phyloP scores from a whole-genome alignment of 306 rosid species.

The Citrullus colocynthis region DNA sequence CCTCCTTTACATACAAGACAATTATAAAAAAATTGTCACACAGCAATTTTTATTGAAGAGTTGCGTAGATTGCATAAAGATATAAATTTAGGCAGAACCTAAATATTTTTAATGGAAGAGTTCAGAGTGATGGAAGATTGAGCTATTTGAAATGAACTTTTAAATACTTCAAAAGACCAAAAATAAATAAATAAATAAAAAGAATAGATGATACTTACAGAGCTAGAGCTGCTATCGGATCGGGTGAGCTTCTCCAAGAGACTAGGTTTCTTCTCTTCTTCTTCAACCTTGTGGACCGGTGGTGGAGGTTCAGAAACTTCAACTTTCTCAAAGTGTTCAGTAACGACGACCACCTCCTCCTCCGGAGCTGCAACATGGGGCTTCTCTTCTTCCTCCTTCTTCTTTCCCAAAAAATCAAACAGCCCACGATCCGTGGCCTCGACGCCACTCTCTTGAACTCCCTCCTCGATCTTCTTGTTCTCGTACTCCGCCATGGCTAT shows the following conservation, averaged over 20 bases:
- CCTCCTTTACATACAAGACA: too few relatives aligned
- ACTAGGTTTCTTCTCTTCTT: constrained; percentile 16
- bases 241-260: constrained; percentile 25
- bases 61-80: too few relatives aligned
- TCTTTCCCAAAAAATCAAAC: constrained; percentile 53
- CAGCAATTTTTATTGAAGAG: too few relatives aligned
- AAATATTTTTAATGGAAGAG: too few relatives aligned
- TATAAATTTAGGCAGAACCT: too few relatives aligned
- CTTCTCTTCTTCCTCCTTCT: constrained; percentile 21
- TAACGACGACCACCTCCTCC: constrained; percentile 13
- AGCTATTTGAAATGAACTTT: too few relatives aligned
- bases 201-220: constrained; percentile 17
- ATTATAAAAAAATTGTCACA: too few relatives aligned
- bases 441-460: constrained; percentile 9
- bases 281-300: background rate
- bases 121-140: too few relatives aligned
- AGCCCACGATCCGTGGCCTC: constrained; percentile 62
- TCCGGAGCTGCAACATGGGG: background rate
- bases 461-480: constrained; percentile 32
- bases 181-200: too few relatives aligned
- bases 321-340: constrained; percentile 13
- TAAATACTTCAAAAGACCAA: too few relatives aligned
- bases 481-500: constrained; percentile 52
- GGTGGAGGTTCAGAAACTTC: constrained; percentile 8
- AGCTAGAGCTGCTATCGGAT: constrained; percentile 32